A percentile compares a stretch with the other conserved stretches of the same genome.
Conservation (phyloP, 345 rosid genomes). For the Linum tenue region DNA sequence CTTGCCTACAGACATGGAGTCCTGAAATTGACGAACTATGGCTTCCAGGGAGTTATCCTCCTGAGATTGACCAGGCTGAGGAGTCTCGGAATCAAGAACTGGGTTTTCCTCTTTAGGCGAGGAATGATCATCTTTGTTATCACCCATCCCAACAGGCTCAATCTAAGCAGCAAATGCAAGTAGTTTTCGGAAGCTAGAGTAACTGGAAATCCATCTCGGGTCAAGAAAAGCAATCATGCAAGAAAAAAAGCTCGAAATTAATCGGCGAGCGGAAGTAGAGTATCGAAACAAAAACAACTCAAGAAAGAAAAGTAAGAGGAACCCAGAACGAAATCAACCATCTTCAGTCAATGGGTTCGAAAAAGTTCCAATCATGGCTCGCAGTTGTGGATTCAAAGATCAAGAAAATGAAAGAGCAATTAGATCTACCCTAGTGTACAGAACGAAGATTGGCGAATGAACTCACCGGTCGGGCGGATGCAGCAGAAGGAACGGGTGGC, state of each 20-base stretch:
- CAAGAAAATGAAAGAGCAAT: background rate
- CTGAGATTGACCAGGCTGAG: constrained; percentile 10
- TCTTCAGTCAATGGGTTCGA: background rate
- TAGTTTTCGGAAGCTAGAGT: background rate
- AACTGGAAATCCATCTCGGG: background rate
- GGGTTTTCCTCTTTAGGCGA: constrained; percentile 37
- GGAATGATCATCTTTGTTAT: constrained; percentile 24
- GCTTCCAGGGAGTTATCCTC: constrained; percentile 54
- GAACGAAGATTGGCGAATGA: background rate
- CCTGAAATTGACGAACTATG: constrained; percentile 56
- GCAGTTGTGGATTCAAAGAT: background rate
- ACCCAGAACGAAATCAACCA: background rate
- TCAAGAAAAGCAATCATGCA: background rate
- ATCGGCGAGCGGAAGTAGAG: background rate
- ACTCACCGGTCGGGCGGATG: background rate
- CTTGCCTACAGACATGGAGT: constrained; percentile 43
- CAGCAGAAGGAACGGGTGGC: background rate
- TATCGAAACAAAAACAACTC: background rate
- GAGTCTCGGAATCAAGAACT: constrained; percentile 39
- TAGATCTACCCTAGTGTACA: background rate
- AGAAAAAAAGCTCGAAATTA: background rate
- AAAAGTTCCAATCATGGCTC: background rate
- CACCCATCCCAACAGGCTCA: constrained; percentile 35
- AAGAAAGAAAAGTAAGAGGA: background rate
- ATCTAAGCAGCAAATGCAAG: background rate